Percentiles rank a stretch among this genome's conserved stretches.
These are phyloP conservation scores for Cyberlindnera xylosilytica DNA, from an alignment of 805 yeast species.

Conservation along the genomic window DNA sequence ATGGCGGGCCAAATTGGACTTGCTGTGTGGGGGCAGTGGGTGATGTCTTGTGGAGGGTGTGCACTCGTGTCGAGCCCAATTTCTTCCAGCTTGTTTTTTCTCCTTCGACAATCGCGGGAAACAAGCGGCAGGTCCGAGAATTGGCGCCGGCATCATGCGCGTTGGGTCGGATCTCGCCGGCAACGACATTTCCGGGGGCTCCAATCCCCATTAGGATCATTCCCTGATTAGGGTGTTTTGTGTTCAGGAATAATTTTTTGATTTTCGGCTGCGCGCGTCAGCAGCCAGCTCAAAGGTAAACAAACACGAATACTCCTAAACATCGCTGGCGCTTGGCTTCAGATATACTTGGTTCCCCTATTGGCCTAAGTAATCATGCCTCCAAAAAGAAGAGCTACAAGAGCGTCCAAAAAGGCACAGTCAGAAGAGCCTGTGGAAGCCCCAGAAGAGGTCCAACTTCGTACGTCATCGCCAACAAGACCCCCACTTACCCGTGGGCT, in stretches of 20 bases:
- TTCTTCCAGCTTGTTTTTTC: conserved; percentile 4
- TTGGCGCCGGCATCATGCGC: neutral
- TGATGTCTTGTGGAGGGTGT: neutral
- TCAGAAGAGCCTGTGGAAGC: conserved; percentile 2
- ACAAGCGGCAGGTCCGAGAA: neutral
- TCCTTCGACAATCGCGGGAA: conserved; percentile 12
- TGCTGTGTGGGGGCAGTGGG: too few species aligned
- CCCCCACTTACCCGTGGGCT: conserved; percentile 3
- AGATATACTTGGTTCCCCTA: too few species aligned
- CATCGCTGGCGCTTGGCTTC: neutral
- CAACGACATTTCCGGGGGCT: neutral
- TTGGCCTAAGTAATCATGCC: too few species aligned
- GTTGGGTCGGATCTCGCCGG: neutral
- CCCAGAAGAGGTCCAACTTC: conserved; percentile 4
- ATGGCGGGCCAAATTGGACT: too few species aligned
- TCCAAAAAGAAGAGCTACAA: conserved; percentile 23
- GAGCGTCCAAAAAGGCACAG: conserved; percentile 15
- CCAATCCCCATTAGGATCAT: too few species aligned
- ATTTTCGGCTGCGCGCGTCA: too few species aligned
- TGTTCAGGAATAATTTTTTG: neutral
- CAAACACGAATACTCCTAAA: neutral
- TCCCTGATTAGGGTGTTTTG: neutral
- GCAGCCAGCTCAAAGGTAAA: too few species aligned
- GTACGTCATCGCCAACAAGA: conserved; percentile 4
- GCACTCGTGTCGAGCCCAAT: neutral